A percentile compares a stretch with the other conserved stretches of the same genome.
These are phyloP conservation scores for Pogostemon cablin DNA, from an alignment of 257 asterid genomes.

Conservation along the genomic window DNA sequence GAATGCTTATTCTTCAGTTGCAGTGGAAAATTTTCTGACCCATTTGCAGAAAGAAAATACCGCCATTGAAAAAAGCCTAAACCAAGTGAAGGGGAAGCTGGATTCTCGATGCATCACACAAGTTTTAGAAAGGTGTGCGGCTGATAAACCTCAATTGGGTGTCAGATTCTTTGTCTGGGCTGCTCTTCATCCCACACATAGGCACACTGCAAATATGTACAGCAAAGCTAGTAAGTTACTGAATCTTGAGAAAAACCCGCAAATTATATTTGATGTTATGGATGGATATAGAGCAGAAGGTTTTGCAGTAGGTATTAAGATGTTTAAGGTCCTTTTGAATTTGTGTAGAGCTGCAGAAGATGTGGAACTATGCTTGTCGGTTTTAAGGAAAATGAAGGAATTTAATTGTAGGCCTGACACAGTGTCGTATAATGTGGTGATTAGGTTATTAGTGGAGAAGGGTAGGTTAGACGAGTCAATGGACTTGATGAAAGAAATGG, in stretches of 20 bases:
- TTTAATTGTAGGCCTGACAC: conserved; percentile 70
- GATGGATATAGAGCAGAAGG: conserved; percentile 60
- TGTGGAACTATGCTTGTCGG: conserved; percentile 67
- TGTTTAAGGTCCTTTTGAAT: conserved; percentile 74
- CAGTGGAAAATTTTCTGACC: conserved; percentile 54
- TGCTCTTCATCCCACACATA: conserved; percentile 64
- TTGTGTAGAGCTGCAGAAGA: conserved; percentile 78
- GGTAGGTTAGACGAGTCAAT: conserved; percentile 57
- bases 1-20: conserved; percentile 46
- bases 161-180: conserved; percentile 92
- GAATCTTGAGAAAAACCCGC: conserved; percentile 50
- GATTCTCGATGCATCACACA: conserved; percentile 56
- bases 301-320: conserved; percentile 48
- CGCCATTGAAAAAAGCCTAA: conserved; percentile 57
- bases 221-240: conserved; percentile 63
- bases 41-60: conserved; percentile 48
- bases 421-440: conserved; percentile 68
- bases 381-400: conserved; percentile 80
- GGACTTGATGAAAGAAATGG: conserved; percentile 78
- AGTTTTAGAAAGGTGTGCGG: conserved; percentile 56
- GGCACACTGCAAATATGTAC: conserved; percentile 60
- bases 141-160: conserved; percentile 64
- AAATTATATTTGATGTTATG: conserved; percentile 48
- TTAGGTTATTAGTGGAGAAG: conserved; percentile 59
- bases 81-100: conserved; percentile 50